A percentile compares a stretch with the other conserved stretches of the same genome.
Evolutionary conservation across 352 stramenopile species (phyloP).

Genomic region (Stramenopiles sp.): DNA sequence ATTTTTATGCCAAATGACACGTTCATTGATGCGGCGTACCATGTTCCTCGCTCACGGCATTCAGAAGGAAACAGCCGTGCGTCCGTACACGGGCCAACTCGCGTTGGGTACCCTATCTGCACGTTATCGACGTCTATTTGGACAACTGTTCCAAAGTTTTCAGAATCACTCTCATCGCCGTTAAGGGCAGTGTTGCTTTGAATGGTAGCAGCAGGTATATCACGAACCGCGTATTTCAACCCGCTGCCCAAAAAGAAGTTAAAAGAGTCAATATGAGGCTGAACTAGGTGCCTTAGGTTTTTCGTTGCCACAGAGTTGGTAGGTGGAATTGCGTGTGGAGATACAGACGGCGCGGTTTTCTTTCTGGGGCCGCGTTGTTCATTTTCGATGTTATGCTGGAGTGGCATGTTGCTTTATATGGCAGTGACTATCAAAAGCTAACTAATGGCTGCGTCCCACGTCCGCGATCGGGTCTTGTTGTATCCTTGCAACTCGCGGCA

Average conservation of each 20-base stretch:
- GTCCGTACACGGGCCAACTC: constrained; percentile 41
- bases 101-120: constrained; percentile 64
- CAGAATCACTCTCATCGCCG: constrained; percentile 12
- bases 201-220: constrained; percentile 67
- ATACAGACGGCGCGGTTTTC: too few relatives aligned
- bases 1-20: constrained; percentile 58
- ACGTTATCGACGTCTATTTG: constrained; percentile 72
- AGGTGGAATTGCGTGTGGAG: too few relatives aligned
- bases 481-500: too few relatives aligned
- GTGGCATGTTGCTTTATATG: too few relatives aligned
- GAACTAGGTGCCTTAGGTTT: constrained; percentile 58
- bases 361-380: too few relatives aligned
- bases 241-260: constrained; percentile 90
- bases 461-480: too few relatives aligned
- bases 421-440: too few relatives aligned
- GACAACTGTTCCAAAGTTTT: constrained; percentile 31
- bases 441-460: too few relatives aligned
- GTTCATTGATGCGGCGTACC: constrained; percentile 81
- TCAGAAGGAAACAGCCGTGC: constrained; percentile 65
- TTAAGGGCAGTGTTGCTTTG: constrained; percentile 37
- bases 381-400: too few relatives aligned
- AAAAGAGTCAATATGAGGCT: constrained; percentile 92
- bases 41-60: constrained; percentile 83
- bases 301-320: too few relatives aligned
- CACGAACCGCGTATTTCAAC: constrained; percentile 66